Conservation (phyloP, 768 basidiomycete genomes). For the Fibroporia radiculosa region DNA sequence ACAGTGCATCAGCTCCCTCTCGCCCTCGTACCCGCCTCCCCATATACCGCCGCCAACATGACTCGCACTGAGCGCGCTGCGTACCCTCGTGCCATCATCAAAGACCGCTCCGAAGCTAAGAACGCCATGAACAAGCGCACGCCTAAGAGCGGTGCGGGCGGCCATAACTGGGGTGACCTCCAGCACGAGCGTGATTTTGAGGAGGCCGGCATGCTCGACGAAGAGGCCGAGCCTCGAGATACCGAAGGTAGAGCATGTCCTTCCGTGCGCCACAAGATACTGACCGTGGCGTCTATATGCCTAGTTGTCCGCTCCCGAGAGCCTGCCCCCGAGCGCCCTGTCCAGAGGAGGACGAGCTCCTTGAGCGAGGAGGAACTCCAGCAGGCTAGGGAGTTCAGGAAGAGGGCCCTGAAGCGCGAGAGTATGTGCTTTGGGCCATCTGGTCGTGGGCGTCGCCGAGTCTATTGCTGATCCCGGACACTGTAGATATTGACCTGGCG, state of each 20-base stretch:
- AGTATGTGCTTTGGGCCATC: slow-evolving; percentile 27
- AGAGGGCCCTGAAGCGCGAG: slow-evolving; percentile 58
- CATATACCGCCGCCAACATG: slow-evolving; percentile 35
- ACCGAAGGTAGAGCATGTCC: slow-evolving; percentile 12
- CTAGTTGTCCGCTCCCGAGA: slow-evolving; percentile 5
- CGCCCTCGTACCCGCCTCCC: slow-evolving; percentile 7
- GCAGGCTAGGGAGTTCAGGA: slow-evolving; percentile 60
- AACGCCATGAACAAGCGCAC: slow-evolving; percentile 64
- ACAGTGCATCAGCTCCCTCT: not conserved
- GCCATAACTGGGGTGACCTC: slow-evolving; percentile 81
- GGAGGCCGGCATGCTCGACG: slow-evolving; percentile 50
- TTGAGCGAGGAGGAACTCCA: slow-evolving; percentile 59
- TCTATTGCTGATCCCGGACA: not conserved
- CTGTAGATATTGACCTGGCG: slow-evolving; percentile 47
- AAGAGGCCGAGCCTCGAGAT: slow-evolving; percentile 36
- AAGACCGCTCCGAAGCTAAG: slow-evolving; percentile 76
- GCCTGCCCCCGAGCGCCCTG: slow-evolving; percentile 3
- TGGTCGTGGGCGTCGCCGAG: not conserved
- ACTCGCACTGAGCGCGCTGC: slow-evolving; percentile 73
- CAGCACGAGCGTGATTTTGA: slow-evolving; percentile 57
- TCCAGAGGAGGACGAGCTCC: slow-evolving; percentile 26
- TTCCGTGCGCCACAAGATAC: slow-evolving; percentile 11
- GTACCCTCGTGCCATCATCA: slow-evolving; percentile 62
- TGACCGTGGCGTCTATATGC: no score
- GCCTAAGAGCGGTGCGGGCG: slow-evolving; percentile 75